Evolutionary conservation across 2,329 filamentous ascomycete genomes (phyloP), one percentile per base, ranked within the genome.

Genomic region (Phialophora macrospora): DNA sequence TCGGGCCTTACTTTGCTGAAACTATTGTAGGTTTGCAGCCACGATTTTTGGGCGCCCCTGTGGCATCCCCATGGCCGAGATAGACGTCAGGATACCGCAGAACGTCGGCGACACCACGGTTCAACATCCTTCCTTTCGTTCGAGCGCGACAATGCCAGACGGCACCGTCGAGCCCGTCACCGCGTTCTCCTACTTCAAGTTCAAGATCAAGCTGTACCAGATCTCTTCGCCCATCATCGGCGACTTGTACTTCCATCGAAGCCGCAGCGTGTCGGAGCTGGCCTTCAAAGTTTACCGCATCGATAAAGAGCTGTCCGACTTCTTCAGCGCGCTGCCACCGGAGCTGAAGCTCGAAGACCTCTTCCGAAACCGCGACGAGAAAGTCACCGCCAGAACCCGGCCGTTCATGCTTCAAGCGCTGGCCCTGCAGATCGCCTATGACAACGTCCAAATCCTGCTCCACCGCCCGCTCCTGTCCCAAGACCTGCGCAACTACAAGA

Each of bases 351-450:
- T 68, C 24, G 66, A 68, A 20, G 60, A 63, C 22, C 54, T 68
- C 14, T 68, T 46, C 56, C 63, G 55, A 17, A 54, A 65, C 17
- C 51, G 56, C 9, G 34, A 14, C 6, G 64, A 60, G 34, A 62
- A 58, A 4, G 55, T 62, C 20, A 68, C 63, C 1, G 9, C 63
- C 5, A 65, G 55, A 4, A 66, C 55, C 26, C 55, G 66, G 70
- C 72, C 4, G 61, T 68, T 68, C 61, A 55, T 64, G 34, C 54
- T 81, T 1, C 79, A 81, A 65, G 75, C 79, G 1, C 63, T 81
- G n/a, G 76, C 80, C 8, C 61, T 81, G n/a, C 76, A 80, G 51
- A 68, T 81, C 4, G 80, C 79, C 0, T 81, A 78, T 41, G 79
- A 81, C 65, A 81, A 79, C 60, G 68, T 81, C 4, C 71, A 79